A percentile compares a stretch with the other conserved stretches of the same genome.
Evolutionary conservation across 192 early-diverging fungal genomes (phyloP).

Genomic region (Backusella circina): DNA sequence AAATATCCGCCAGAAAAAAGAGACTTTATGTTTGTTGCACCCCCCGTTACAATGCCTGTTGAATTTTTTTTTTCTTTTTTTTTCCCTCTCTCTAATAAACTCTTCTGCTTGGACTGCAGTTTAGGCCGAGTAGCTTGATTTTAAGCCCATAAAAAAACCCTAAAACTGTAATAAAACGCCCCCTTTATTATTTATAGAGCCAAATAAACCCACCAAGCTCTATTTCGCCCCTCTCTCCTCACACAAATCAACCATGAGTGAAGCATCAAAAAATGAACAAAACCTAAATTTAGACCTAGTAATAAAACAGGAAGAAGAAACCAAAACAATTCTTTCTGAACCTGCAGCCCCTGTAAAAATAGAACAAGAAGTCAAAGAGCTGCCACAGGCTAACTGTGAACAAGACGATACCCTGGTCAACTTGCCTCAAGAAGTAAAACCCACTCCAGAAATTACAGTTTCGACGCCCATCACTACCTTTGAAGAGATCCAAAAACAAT

Average conservation of each 20-base stretch:
- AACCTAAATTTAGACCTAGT: slow-evolving; percentile 2
- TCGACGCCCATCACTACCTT: slow-evolving; percentile 25
- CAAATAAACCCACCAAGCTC: not conserved
- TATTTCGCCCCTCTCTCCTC: not conserved
- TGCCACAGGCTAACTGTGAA: not conserved
- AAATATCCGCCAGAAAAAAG: not conserved
- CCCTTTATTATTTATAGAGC: not conserved
- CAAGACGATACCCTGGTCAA: slow-evolving; percentile 4
- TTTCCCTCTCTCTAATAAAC: not conserved
- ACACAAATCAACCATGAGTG: not conserved
- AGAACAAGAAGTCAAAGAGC: not conserved
- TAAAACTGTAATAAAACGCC: not conserved
- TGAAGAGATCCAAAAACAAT: slow-evolving; percentile 56
- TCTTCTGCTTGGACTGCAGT: not conserved
- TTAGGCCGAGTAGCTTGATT: not conserved
- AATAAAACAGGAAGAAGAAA: slow-evolving; percentile 1
- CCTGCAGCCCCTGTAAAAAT: not conserved
- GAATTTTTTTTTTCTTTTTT: not conserved
- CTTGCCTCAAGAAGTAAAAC: not conserved
- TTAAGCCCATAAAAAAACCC: not conserved
- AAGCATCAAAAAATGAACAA: slow-evolving; percentile 1
- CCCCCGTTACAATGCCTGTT: not conserved
- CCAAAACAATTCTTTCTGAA: not conserved
- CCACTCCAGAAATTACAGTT: not conserved
- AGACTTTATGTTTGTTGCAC: not conserved